Base-by-base conservation (phyloP, 805 yeast genomes). In the Jamesozyma piceae region DNA sequence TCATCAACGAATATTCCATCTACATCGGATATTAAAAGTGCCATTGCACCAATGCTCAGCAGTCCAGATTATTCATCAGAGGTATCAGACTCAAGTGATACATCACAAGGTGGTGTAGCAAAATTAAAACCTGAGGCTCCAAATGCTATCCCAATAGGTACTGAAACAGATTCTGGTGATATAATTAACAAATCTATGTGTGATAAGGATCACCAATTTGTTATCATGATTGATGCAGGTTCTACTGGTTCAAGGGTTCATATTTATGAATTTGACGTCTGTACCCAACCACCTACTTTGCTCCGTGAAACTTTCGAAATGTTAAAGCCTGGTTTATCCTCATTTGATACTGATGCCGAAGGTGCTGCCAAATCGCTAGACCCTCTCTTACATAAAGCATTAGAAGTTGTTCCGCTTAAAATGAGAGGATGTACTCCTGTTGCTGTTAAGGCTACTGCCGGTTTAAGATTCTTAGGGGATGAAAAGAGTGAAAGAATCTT, bases 401-500 rank as follows among this genome's bases (percentile, higher is more conserved):
- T 89, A 52, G 70, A 78, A 29, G 65, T 78, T 14, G 85, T 92
- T 41, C 99, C 99, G 28, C 71, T 73, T 47, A 73, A 73, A 35
- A 68, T 73, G 56, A 87, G 78, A 55, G 64, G 70, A 0, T 92
- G 97, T 67, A 80, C 97, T 2, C 98, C 97, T 5, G 75, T 92
- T 37, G 94, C 97, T 1, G 95, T 92, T 36, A 90, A 89, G 68
- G 99, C 98, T 42, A 92, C 98, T 38, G 98, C 99, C 24, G 98
- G 98, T 32, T 74, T 92, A 58, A 78, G 98, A 65, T 61, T 82
- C 49, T 69, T 89, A 41, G 97, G 98, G 43, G 77, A 75, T 40
- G 81, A 72, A 39, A 82, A 82, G 61, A 73, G 95, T 4, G 64
- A 64, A 21, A 77, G 74, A 36, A 92, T 92, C 43, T 71, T 92